Evolutionary conservation across 208 protist genomes (phyloP), one percentile per base, ranked within the genome.

Genomic region (Trypanosoma congolense): DNA sequence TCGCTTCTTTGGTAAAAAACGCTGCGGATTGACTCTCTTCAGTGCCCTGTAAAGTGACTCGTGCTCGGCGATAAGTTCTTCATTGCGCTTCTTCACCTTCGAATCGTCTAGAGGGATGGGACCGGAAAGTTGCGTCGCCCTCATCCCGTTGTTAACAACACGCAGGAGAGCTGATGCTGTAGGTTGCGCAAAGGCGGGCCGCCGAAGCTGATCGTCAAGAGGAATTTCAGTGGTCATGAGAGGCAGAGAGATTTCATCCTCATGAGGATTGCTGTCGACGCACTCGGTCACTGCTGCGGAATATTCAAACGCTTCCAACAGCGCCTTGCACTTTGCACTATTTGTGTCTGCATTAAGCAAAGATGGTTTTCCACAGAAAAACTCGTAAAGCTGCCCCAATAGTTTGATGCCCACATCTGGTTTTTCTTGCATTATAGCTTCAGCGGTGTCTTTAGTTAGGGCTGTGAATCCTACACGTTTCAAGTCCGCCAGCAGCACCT

Each of bases 371-470:
- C 65, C 45, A 4, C 73, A 86, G 50, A 94, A 87, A 65, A 90
- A 90, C 43, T 88, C 80, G 61, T 90, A 94, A 5, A 94, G 25
- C 57, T 74, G 53, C 44, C 89, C 83, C 40, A 94, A 66, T 29
- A 90, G 73, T 0, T 44, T 59, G 6, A 74, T 43, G 0, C 76
- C 87, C 5, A 79, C 81, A 28, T 77, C 79, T 0, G 76, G 77
- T 21, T 82, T 75, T 6, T 56, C 68, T 14, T 77, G 75, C 43
- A 88, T 57, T 41, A 85, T 70, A 3, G 73, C 70, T 26, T 91
- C 83, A 14, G 86, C 62, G n/a, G 89, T 65, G 14, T 68, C 63
- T 12, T 47, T 35, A 0, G 68, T 75, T 1, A 92, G 64, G 21
- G 53, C 62, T 0, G n/a, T 26, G 56, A 81, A 92, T 35, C 75